Percentiles rank a stretch among this genome's conserved stretches.
phyloP scores from a whole-genome alignment of 805 yeast genomes.

The Barnettozyma californica region DNA sequence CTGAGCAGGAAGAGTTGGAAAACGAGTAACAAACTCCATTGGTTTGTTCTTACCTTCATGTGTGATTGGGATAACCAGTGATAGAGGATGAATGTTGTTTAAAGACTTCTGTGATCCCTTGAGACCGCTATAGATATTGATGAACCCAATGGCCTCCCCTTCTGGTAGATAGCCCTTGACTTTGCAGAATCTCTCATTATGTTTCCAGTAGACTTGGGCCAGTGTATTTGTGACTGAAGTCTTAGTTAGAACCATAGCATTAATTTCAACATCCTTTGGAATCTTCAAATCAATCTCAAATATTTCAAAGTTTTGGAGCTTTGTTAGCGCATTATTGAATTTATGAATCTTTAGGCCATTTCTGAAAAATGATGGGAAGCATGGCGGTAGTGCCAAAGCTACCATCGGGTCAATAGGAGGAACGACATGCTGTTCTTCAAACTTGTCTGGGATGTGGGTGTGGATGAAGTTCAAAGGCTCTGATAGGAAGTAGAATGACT shows the following conservation, averaged over 20 bases:
- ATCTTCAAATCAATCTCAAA: conserved; percentile 72
- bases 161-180: conserved; percentile 80
- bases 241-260: conserved; percentile 51
- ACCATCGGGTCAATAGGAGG: conserved; percentile 79
- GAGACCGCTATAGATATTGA: conserved; percentile 69
- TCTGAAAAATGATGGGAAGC: conserved; percentile 74
- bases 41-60: conserved; percentile 64
- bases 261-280: conserved; percentile 66
- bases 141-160: conserved; percentile 58
- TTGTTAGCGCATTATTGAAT: conserved; percentile 73
- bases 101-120: conserved; percentile 54
- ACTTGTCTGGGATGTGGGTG: conserved; percentile 81
- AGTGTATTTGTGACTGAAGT: conserved; percentile 44
- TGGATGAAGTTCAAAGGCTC: conserved; percentile 72
- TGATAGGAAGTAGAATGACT: conserved; percentile 65
- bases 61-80: conserved; percentile 67
- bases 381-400: conserved; percentile 77
- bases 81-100: conserved; percentile 59
- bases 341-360: conserved; percentile 54
- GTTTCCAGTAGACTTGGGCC: conserved; percentile 75
- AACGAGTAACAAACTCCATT: conserved; percentile 64
- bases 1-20: conserved; percentile 65
- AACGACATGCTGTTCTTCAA: conserved; percentile 75
- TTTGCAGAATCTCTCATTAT: conserved; percentile 59
- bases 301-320: conserved; percentile 68